Conservation (phyloP, 202 grass and related monocot genomes). For the Hordeum pubiflorum region DNA sequence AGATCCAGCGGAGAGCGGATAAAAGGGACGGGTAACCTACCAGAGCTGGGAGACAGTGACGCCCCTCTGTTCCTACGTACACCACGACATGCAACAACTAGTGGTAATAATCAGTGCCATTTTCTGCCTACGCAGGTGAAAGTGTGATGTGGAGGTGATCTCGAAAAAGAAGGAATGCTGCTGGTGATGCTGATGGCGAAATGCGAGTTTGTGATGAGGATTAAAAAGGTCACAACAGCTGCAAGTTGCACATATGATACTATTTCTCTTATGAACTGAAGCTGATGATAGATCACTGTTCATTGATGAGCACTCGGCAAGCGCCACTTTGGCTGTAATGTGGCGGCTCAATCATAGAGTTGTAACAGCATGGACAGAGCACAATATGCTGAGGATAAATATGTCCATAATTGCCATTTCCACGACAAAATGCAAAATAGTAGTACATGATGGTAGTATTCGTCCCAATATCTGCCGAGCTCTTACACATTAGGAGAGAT, state of each 20-base stretch:
- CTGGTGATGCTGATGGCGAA: neutral
- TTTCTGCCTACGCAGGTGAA: neutral
- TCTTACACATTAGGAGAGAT: constrained; percentile 23
- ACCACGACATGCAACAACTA: neutral
- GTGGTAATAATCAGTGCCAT: neutral
- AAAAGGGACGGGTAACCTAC: constrained; percentile 38
- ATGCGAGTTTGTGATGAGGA: neutral
- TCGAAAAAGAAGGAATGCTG: neutral
- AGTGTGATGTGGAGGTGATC: neutral
- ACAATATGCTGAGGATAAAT: neutral
- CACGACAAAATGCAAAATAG: neutral
- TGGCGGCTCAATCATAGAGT: no score
- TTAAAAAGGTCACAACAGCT: neutral
- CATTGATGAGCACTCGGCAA: neutral
- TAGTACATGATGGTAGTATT: constrained; percentile 18
- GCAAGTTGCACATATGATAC: neutral
- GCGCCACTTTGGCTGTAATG: neutral
- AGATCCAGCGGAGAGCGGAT: constrained; percentile 35
- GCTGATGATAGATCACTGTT: neutral
- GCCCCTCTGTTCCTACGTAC: constrained; percentile 1
- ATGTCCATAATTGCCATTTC: constrained; percentile 19
- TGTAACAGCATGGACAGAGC: neutral
- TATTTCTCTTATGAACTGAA: neutral
- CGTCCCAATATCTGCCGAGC: neutral
- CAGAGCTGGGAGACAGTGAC: constrained; percentile 36